phyloP scores from a whole-genome alignment of 306 rosid genomes.

The Comarum palustre region DNA sequence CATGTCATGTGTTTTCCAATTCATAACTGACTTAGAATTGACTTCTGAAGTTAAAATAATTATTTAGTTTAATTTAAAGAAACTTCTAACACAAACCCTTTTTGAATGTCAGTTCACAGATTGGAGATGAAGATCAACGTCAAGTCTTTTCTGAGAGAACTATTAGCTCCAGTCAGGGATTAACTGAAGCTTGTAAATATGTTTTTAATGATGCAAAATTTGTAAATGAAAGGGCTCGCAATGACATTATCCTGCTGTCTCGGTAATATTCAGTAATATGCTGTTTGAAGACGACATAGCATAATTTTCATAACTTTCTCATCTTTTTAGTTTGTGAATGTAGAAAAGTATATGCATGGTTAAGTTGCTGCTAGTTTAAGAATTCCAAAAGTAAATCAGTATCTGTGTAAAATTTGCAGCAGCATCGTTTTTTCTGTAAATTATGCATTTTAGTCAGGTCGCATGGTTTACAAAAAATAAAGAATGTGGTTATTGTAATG shows the following conservation, averaged over 20 bases:
- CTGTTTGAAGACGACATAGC: conserved; percentile 19
- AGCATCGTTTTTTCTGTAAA: not conserved
- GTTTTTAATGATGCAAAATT: conserved; percentile 69
- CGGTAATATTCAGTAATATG: conserved; percentile 52
- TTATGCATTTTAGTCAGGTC: not conserved
- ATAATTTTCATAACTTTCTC: not conserved
- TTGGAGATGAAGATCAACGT: conserved; percentile 44
- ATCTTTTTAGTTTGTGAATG: not conserved
- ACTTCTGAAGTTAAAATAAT: not conserved
- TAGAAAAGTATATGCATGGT: not conserved
- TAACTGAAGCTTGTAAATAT: conserved; percentile 75
- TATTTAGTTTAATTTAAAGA: not conserved
- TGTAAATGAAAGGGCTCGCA: conserved; percentile 72
- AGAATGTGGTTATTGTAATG: not conserved
- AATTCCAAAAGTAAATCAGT: not conserved
- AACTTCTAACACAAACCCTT: conserved; percentile 12
- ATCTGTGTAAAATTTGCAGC: not conserved
- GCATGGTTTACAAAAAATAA: not conserved
- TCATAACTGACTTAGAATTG: not conserved
- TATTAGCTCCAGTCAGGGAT: conserved; percentile 41
- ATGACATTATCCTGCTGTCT: conserved; percentile 68
- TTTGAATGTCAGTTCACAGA: conserved; percentile 40
- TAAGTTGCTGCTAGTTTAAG: not conserved
- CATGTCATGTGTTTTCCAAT: not conserved
- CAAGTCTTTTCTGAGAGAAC: conserved; percentile 23